Base-by-base conservation (phyloP, 139 green algal species). In the Coelastrella sp. region DNA sequence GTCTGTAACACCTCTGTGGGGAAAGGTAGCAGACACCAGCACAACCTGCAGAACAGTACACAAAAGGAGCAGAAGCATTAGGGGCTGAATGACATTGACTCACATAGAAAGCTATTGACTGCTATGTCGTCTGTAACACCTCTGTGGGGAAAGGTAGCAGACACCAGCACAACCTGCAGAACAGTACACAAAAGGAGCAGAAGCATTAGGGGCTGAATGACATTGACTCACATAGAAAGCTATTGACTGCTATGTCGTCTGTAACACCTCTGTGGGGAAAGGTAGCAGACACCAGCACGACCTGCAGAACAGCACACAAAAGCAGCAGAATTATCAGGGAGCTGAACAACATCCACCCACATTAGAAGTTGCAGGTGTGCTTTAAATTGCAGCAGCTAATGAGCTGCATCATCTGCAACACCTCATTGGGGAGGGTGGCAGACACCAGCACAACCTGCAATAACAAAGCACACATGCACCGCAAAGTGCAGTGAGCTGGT, bases 201-300 rank as follows among this genome's bases (percentile, higher is more conserved):
- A n/a, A 61, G 19, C 5, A 19, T 16, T 7, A 73, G 16, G 7
- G 20, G 80, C 57, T 57, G 58, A 32, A 22, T 6, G 74, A 0
- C 11, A 61, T 32, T 17, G 71, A 77, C 71, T 47, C 71, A 77
- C 68, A 76, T 76, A 22, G n/a, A n/a, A n/a, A n/a, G n/a, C n/a
- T n/a, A 99, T 99, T 93, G 99, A 99, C 95, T 99, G 99, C 90
- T 95, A 93, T 8, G 98, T 99, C 96, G 99, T 99, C 93, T 99
- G 96, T 79, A 99, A 92, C 86, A 99, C 96, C 91, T 99, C 98
- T n/a, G 56, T 96, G 92, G 7, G 98, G 98, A 89, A 99, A 93
- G 32, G 98, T 99, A 20, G 98, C 98, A 19, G 93, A 97, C 83
- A 99, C 97, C 64, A 99, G 91, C 79, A 99, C 96, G 78, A 99